These are phyloP conservation scores for Aspergillus sp. DNA, from an alignment of 2,329 filamentous ascomycete genomes.

Conservation along the genomic window DNA sequence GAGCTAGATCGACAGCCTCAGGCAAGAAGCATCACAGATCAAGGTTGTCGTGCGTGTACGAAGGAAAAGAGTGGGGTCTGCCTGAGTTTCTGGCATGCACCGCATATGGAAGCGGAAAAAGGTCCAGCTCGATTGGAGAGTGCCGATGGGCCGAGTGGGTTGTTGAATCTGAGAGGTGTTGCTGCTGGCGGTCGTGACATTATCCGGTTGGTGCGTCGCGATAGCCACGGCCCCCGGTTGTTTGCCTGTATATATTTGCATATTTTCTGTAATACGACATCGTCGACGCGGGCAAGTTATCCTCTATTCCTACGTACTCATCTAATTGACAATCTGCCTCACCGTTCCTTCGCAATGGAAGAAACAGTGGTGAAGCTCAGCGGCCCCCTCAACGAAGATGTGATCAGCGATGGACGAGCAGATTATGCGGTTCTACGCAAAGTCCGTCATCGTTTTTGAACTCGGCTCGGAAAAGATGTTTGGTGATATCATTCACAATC, in stretches of 20 bases:
- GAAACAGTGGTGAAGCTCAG: slow-evolving; percentile 7
- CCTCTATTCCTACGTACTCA: too few relatives aligned
- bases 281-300: too few relatives aligned
- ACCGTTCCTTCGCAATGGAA: slow-evolving; percentile 2
- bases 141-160: too few relatives aligned
- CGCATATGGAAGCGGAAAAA: not conserved
- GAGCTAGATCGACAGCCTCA: slow-evolving; percentile 1
- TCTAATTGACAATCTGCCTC: not conserved
- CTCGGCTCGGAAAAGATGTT: not conserved
- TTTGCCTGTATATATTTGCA: not conserved
- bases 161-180: too few relatives aligned
- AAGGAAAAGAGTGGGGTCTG: slow-evolving; percentile 3
- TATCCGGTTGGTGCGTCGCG: not conserved
- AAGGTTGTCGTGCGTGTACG: not conserved
- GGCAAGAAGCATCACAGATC: slow-evolving; percentile 4
- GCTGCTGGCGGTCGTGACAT: too few relatives aligned
- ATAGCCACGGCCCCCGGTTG: not conserved
- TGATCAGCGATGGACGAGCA: slow-evolving; percentile 8
- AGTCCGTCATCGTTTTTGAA: slow-evolving; percentile 1
- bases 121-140: not conserved
- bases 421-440: slow-evolving; percentile 7
- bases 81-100: too few relatives aligned
- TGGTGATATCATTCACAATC: slow-evolving; percentile 1
- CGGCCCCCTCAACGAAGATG: slow-evolving; percentile 6
- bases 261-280: too few relatives aligned